phyloP scores from a whole-genome alignment of 1,284 basidiomycete species.

The Thecaphora frezii region DNA sequence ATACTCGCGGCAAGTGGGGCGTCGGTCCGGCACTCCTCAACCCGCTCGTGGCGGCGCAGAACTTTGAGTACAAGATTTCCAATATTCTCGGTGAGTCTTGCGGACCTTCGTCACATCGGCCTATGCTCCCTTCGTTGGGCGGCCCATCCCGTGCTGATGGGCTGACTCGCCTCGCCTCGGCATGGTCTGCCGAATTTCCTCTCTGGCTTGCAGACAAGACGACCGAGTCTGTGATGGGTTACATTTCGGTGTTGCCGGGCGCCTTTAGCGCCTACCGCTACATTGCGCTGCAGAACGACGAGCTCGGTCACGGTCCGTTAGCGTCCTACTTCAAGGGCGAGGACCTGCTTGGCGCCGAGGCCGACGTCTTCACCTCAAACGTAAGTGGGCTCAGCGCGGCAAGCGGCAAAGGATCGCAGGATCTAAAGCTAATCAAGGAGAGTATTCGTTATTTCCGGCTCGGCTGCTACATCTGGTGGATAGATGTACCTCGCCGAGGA shows the following conservation, averaged over 20 bases:
- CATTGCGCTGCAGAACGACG: slow-evolving; percentile 86
- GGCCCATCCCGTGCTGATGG: no score
- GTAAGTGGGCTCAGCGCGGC: no score
- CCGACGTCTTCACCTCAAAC: slow-evolving; percentile 87
- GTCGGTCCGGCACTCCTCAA: slow-evolving; percentile 84
- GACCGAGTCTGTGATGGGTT: slow-evolving; percentile 55
- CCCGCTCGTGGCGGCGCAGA: slow-evolving; percentile 78
- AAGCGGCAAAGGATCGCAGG: no score
- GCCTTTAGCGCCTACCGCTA: slow-evolving; percentile 66
- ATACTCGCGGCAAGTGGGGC: slow-evolving; percentile 53
- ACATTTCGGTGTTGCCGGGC: slow-evolving; percentile 52
- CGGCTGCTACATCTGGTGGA: no score
- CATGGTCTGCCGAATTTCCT: no score
- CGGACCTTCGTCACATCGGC: neutral
- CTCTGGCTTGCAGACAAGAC: slow-evolving; percentile 44
- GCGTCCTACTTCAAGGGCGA: slow-evolving; percentile 98
- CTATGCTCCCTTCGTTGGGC: no score
- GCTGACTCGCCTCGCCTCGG: neutral
- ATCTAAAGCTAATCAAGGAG: no score
- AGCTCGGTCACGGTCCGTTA: slow-evolving; percentile 80
- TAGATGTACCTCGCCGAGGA: slow-evolving; percentile 62
- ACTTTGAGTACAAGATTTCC: slow-evolving; percentile 83
- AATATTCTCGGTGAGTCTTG: slow-evolving; percentile 40
- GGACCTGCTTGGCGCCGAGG: slow-evolving; percentile 81
- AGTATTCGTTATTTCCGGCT: no score